These are phyloP conservation scores for Linderniella brevidens DNA, from an alignment of 257 asterid genomes.

Conservation along the genomic window DNA sequence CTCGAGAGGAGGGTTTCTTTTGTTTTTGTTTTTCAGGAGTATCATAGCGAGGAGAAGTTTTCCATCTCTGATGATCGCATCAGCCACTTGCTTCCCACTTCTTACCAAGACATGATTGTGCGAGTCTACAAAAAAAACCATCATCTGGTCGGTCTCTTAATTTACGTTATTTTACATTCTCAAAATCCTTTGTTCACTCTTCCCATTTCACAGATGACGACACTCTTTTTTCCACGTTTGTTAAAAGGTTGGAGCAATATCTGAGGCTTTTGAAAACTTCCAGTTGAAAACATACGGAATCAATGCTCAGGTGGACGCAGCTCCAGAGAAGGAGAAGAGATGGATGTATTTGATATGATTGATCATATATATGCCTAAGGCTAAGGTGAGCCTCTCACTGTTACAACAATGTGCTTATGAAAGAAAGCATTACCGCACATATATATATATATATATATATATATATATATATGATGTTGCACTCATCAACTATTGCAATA, in stretches of 20 bases:
- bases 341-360: slow-evolving; percentile 17
- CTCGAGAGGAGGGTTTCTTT: neutral
- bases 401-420: no score
- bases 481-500: no score
- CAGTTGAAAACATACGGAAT: slow-evolving; percentile 74
- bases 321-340: slow-evolving; percentile 73
- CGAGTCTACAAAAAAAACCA: slow-evolving; percentile 86
- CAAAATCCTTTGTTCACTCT: neutral
- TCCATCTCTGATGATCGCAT: slow-evolving; percentile 51
- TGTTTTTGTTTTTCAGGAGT: slow-evolving; percentile 30
- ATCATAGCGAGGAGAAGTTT: slow-evolving; percentile 57
- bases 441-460: no score
- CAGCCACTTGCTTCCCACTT: slow-evolving; percentile 87
- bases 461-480: no score
- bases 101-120: slow-evolving; percentile 79
- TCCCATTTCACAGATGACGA: neutral
- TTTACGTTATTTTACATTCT: slow-evolving; percentile 4
- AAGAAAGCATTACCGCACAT: no score
- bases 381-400: no score
- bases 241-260: slow-evolving; percentile 51
- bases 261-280: slow-evolving; percentile 89
- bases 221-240: neutral
- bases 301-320: slow-evolving; percentile 56
- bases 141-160: slow-evolving; percentile 70
- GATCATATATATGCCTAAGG: no score